phyloP scores from a whole-genome alignment of 2,329 filamentous ascomycete genomes.

The Coleophoma cylindrospora region DNA sequence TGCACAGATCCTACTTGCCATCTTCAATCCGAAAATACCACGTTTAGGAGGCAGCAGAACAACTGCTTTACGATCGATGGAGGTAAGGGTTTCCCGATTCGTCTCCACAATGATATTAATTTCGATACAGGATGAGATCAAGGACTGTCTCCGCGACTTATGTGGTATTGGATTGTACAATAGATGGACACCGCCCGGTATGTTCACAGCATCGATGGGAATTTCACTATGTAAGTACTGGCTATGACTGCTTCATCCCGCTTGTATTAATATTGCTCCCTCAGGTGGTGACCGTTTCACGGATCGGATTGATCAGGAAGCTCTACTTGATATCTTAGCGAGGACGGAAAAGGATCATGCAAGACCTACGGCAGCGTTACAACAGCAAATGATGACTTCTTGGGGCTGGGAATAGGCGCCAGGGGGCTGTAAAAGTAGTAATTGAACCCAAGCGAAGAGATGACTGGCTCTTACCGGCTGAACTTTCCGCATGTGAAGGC shows the following conservation, averaged over 20 bases:
- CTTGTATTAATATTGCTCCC: neutral
- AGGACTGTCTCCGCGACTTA: constrained; percentile 39
- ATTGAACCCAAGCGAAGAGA: too few relatives aligned
- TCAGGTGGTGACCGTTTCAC: constrained; percentile 34
- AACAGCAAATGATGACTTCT: constrained; percentile 1
- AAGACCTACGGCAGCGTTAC: constrained; percentile 9
- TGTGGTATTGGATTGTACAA: constrained; percentile 55
- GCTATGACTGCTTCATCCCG: neutral
- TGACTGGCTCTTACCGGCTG: too few relatives aligned
- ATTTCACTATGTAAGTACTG: constrained; percentile 42
- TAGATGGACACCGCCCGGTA: constrained; percentile 44
- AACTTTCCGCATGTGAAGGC: too few relatives aligned
- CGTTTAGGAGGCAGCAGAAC: constrained; percentile 32
- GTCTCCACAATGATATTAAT: neutral
- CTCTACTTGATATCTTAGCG: constrained; percentile 29
- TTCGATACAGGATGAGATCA: neutral
- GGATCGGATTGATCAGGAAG: constrained; percentile 30
- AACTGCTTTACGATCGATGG: neutral
- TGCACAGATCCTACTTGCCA: constrained; percentile 49
- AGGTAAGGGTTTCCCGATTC: neutral
- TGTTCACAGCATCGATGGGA: constrained; percentile 49
- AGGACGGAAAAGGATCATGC: constrained; percentile 23
- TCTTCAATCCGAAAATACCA: constrained; percentile 49
- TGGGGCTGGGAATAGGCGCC: neutral
- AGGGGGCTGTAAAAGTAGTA: too few relatives aligned